Percentiles rank a stretch among this genome's conserved stretches.
Evolutionary conservation across 2,329 filamentous ascomycete genomes (phyloP).

Genomic region (Emergomyces orientalis): DNA sequence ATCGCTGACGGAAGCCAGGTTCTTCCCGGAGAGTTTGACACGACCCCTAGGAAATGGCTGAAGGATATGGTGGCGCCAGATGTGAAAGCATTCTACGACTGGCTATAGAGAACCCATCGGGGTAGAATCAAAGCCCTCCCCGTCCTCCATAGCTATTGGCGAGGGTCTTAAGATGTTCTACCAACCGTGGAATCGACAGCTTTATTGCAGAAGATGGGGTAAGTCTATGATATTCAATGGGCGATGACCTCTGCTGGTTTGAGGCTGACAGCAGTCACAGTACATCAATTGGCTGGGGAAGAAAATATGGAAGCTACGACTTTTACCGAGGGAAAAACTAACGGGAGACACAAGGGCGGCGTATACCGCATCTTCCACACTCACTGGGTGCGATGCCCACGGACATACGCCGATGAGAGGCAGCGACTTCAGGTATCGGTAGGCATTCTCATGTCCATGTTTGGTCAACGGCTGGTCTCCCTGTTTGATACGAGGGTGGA

Average conservation of each 20-base stretch:
- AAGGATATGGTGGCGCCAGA: conserved; percentile 3
- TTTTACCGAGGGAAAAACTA: conserved; percentile 1
- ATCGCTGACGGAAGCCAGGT: too few relatives aligned
- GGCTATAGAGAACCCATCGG: background rate
- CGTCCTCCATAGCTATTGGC: conserved; percentile 5
- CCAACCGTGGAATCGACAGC: background rate
- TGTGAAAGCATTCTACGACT: conserved; percentile 6
- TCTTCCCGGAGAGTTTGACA: background rate
- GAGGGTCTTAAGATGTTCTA: conserved; percentile 5
- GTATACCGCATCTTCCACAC: conserved; percentile 1
- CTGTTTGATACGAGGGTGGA: conserved; percentile 5
- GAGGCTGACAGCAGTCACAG: conserved; percentile 1
- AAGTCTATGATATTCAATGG: background rate
- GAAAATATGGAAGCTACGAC: background rate
- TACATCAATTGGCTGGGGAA: conserved; percentile 3
- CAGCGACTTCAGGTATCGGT: conserved; percentile 4
- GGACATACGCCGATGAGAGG: background rate
- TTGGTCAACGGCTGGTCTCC: conserved; percentile 1
- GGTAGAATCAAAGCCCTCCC: background rate
- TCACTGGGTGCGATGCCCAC: background rate
- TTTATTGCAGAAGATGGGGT: background rate
- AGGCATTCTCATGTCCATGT: conserved; percentile 3
- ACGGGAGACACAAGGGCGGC: background rate
- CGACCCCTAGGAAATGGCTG: background rate
- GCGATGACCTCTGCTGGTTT: too few relatives aligned